These are phyloP conservation scores for Beauveria sp. DNA, from an alignment of 2,329 filamentous ascomycete species.

Conservation along the genomic window DNA sequence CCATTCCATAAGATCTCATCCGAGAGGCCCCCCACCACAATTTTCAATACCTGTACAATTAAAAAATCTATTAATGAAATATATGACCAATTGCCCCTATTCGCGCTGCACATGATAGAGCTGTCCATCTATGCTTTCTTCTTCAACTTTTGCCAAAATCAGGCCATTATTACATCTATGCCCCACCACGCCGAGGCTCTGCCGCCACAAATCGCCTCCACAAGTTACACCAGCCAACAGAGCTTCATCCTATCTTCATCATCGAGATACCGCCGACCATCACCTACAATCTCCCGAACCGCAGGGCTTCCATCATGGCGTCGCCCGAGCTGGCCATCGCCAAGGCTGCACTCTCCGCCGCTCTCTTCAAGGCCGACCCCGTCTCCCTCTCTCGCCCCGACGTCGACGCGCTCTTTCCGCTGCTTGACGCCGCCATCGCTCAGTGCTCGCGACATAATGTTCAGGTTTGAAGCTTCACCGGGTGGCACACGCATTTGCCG, in stretches of 20 bases:
- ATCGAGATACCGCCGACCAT: not conserved
- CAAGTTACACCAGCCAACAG: not conserved
- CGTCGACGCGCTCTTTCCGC: conserved; percentile 60
- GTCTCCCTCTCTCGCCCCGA: conserved; percentile 58
- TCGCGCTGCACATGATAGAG: too few species aligned
- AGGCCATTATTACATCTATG: not conserved
- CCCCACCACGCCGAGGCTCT: conserved; percentile 12
- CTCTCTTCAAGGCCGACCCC: conserved; percentile 69
- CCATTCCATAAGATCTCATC: not conserved
- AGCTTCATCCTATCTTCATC: not conserved
- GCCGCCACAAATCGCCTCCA: not conserved
- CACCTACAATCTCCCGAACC: not conserved
- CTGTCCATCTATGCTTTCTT: not conserved
- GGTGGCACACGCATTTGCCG: not conserved
- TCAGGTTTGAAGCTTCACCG: conserved; percentile 63
- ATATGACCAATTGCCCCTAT: not conserved
- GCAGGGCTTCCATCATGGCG: conserved; percentile 41
- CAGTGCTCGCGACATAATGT: conserved; percentile 74
- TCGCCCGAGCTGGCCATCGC: conserved; percentile 65
- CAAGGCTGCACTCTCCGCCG: conserved; percentile 69
- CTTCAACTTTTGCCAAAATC: conserved; percentile 3
- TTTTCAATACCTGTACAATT: not conserved
- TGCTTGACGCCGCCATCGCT: conserved; percentile 56
- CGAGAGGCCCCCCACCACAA: not conserved
- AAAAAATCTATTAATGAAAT: not conserved